Base-by-base conservation (phyloP, 805 yeast species). In the Pichia gijzeniarum region DNA sequence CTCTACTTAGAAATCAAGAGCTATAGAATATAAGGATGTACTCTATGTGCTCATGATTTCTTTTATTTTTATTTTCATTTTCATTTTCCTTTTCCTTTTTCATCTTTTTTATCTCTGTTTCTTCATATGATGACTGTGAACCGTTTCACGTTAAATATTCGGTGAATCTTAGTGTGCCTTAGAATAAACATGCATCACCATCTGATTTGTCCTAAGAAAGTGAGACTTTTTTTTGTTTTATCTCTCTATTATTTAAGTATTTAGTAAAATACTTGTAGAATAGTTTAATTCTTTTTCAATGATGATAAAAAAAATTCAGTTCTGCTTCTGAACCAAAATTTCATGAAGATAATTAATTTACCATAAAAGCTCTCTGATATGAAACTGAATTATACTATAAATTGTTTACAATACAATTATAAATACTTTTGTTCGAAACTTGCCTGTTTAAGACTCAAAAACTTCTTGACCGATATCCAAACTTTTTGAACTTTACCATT, bases 101-200 rank as follows among this genome's bases (percentile, higher is more conserved):
- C 30, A 16, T 17, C 30, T 10, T 36, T 33, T 34, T 7, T 22
- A 13, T 35, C 22, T 16, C 27, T 35, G 17, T 47, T 34, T 37
- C 43, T 48, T 42, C 43, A 52, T 28, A 61, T 64, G 68, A 65
- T 65, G 68, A 64, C 56, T 59, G 64, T 61, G 64, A 56, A 53
- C 56, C 53, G 45, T 46, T 53, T 54, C 63, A 58, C 59, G 57
- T 49, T 53, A 56, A 49, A 48, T 54, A 55, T 54, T 56, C 55
- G 62, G 67, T 58, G 67, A 62, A 59, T 50, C 51, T 50, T 48
- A 48, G 72, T 74, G 85, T 93, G 80, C 82, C 93, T 84, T 68
- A 69, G 85, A 85, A 81, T 77, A 54, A 68, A 79, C 96, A 87
- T 87, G 96, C 96, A 87, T 87, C 95, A 87, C 96, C 96, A 87